These are phyloP conservation scores for Phytophthora citricola DNA, from an alignment of 352 stramenopile species.

Conservation along the genomic window DNA sequence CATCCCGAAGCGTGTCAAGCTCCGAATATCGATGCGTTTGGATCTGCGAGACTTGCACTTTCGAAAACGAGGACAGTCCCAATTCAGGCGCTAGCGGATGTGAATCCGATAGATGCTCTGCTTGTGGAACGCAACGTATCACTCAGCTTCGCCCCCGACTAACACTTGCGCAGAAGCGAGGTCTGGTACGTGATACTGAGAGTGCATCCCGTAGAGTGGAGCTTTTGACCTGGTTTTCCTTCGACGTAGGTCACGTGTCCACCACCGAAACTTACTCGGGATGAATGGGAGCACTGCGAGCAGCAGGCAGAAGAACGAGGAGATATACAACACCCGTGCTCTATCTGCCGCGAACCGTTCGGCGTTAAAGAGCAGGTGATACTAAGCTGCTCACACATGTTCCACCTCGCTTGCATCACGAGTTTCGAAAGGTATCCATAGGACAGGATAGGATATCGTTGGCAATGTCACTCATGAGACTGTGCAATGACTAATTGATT, in stretches of 20 bases:
- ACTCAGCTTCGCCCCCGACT: slow-evolving; percentile 39
- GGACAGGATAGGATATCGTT: no score
- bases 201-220: not conserved
- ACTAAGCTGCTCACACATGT: slow-evolving; percentile 89
- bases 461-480: not conserved
- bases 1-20: not conserved
- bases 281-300: slow-evolving; percentile 81
- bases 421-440: slow-evolving; percentile 75
- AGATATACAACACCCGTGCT: slow-evolving; percentile 74
- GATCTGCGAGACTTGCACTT: slow-evolving; percentile 82
- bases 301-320: slow-evolving; percentile 66
- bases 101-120: slow-evolving; percentile 48
- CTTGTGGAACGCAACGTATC: slow-evolving; percentile 48
- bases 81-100: slow-evolving; percentile 2
- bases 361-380: slow-evolving; percentile 82
- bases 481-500: not conserved
- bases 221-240: not conserved
- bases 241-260: slow-evolving; percentile 52
- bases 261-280: slow-evolving; percentile 62
- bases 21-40: slow-evolving; percentile 67
- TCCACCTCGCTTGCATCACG: slow-evolving; percentile 80
- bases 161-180: slow-evolving; percentile 77
- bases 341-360: slow-evolving; percentile 82
- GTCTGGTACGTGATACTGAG: slow-evolving; percentile 44
- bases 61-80: slow-evolving; percentile 65